Base-by-base conservation (phyloP, 2,329 filamentous ascomycete species). In the Cercospora sesami region DNA sequence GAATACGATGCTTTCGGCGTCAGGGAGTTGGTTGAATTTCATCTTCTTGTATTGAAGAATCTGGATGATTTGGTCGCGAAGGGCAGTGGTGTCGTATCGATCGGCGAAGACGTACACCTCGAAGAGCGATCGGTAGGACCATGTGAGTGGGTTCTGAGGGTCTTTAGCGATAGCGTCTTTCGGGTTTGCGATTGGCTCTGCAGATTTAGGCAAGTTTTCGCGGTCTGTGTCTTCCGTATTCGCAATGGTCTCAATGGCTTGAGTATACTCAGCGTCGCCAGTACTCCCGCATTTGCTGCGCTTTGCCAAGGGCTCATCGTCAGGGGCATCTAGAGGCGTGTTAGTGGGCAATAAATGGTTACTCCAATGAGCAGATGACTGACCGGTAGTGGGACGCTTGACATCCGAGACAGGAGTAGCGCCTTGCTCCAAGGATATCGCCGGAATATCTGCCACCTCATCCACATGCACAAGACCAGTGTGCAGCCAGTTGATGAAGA, bases 41-140 rank as follows among this genome's bases (percentile, higher is more conserved):
- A n/a, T n/a, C n/a, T n/a, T n/a, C n/a, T n/a, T n/a, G n/a, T n/a
- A n/a, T n/a, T n/a, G n/a, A n/a, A n/a, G n/a, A n/a, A n/a, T 59
- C 1, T 33, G 3, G 1, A 59, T n/a, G 57, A 59, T 14, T 5
- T 30, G 26, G 10, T 58, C 28, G 31, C 63, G 63, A 16, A 65
- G 48, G 3, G 6, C 14, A 2, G 3, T 9, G 12, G 55, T 60
- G 21, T 60, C 57, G 18, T 65, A 55, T n/a, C 51, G 10, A n/a
- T 65, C 63, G 12, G 36, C 63, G 16, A 65, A 65, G 26, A 53
- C 5, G 42, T 36, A 65, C 4, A 65, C 12, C 1, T 55, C 57
- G 26, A 65, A 33, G 10, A 65, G 63, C 4, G 51, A 14, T 2
- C 8, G 5, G 36, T 36, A 60, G 0, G 9, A 4, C 63, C 63